Conservation (phyloP, 805 yeast genomes). For the Teunomyces funiuensis region DNA sequence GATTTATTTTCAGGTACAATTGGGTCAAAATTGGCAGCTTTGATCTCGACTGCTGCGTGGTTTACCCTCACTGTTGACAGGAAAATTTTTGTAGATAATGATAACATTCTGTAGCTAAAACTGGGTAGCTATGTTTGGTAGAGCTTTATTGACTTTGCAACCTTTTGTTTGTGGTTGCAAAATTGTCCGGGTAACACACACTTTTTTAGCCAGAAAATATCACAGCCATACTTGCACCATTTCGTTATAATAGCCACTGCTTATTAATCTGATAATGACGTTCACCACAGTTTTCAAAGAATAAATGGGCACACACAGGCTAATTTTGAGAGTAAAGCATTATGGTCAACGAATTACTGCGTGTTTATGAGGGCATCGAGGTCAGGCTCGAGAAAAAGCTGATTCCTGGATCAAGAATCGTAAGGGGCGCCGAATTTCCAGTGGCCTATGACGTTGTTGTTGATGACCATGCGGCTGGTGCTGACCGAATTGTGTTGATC, state of each 20-base stretch:
- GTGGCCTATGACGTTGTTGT: neutral
- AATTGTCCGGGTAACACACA: conserved; percentile 4
- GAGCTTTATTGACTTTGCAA: neutral
- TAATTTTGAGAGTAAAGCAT: neutral
- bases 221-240: neutral
- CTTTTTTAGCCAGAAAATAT: neutral
- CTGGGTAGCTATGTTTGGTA: neutral
- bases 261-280: no score
- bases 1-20: no score
- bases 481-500: neutral
- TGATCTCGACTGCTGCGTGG: neutral
- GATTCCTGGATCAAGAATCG: neutral
- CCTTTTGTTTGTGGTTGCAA: conserved; percentile 4
- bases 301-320: neutral
- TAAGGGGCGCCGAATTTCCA: conserved; percentile 10
- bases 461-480: neutral
- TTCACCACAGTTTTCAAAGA: neutral
- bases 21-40: no score
- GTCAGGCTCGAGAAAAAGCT: neutral
- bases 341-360: neutral
- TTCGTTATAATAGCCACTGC: neutral
- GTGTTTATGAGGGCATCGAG: conserved; percentile 1
- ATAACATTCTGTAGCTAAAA: conserved; percentile 2
- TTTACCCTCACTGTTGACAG: neutral
- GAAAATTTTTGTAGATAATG: neutral